Base-by-base conservation (phyloP, 129 eudicot genomes). In the Pseudognaphalium luteoalbum region DNA sequence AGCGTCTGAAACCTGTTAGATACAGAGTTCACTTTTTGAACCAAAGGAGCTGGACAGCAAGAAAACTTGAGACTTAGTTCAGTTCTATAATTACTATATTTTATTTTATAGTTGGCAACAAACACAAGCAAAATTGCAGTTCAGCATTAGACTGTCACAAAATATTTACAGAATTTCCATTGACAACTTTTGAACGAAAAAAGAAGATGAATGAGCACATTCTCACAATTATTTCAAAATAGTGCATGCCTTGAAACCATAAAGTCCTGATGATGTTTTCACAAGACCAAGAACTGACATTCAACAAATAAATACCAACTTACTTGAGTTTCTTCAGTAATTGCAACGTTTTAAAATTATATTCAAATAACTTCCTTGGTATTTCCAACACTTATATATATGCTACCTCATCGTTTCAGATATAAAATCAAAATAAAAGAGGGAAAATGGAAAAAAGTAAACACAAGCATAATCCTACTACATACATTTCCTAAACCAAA, bases 401-500 rank as follows among this genome's bases (percentile, higher is more conserved):
- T 69, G 67, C 66, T 77, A 44, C 71, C 52, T 71, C 72, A 62
- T 78, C 1, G 21, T 80, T 80, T 56, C 28, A 66, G 59, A 54
- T 56, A 73, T 57, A 73, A 34, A 50, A 72, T 1, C 39, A 52
- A 72, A 68, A 57, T 30, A 68, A 75, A 14, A 47, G n/a, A 42
- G 50, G 50, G 50, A 42, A 42, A 42, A 42, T 11, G 12, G 12
- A 42, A 42, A 42, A 41, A 42, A 42, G 50, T 12, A 14, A 44
- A 76, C 25, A 50, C 30, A 58, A 79, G 52, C 62, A 54, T 41
- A 17, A 57, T 76, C 64, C 79, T 77, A 84, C 77, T 73, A 85
- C 70, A 74, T 77, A 81, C 85, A 81, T 42, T 74, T 63, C 78
- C 72, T 59, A 61, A 71, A 60, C 60, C 66, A 50, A 75, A 66